phyloP scores from a whole-genome alignment of 345 rosid species.

The Nasturtium officinale region DNA sequence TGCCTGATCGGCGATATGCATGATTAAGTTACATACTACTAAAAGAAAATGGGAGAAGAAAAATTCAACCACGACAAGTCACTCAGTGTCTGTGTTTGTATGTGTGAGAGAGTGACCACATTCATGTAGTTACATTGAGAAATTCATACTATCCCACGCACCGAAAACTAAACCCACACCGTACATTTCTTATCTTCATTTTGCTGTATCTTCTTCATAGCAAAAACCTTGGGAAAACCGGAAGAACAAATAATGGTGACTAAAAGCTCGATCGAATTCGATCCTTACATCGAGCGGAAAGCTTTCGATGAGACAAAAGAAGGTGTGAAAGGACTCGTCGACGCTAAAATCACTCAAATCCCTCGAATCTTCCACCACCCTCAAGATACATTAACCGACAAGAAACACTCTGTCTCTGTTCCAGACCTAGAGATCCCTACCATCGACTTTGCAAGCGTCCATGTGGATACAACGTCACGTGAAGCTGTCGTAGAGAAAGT shows the following conservation, averaged over 20 bases:
- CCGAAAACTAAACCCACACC: not conserved
- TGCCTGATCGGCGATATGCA: not conserved
- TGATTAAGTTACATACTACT: not conserved
- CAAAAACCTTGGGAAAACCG: not conserved
- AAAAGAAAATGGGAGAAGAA: not conserved
- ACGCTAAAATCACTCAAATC: constrained; percentile 32
- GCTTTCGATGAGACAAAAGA: constrained; percentile 45
- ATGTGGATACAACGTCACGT: not conserved
- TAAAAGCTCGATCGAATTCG: not conserved
- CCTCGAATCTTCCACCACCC: constrained; percentile 40
- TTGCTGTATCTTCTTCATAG: not conserved
- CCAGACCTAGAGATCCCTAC: constrained; percentile 38
- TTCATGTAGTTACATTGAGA: not conserved
- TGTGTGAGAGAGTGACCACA: not conserved
- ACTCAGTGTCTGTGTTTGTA: not conserved
- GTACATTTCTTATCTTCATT: not conserved
- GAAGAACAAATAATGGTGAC: not conserved
- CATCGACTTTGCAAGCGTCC: constrained; percentile 45
- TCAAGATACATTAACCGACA: not conserved
- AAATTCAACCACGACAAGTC: not conserved
- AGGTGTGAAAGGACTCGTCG: constrained; percentile 46
- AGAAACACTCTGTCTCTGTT: not conserved
- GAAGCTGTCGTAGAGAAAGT: constrained; percentile 27
- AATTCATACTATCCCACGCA: not conserved
- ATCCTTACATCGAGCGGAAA: constrained; percentile 30